These are phyloP conservation scores for Saccharomycopsis schoenii DNA, from an alignment of 805 yeast species.

Conservation along the genomic window DNA sequence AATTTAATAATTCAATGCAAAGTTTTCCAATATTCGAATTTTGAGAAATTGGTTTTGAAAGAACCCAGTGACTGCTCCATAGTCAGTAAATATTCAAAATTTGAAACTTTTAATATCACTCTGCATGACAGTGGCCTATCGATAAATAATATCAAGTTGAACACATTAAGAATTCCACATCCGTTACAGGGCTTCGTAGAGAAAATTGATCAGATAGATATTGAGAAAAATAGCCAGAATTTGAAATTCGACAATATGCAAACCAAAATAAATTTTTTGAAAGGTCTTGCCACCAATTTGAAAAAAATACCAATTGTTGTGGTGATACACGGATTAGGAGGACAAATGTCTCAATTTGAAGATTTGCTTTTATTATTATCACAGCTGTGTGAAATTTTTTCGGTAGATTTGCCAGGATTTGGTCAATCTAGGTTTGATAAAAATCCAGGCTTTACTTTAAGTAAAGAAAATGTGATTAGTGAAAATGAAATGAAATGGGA, in stretches of 20 bases:
- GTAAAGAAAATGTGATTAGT: slow-evolving; percentile 12
- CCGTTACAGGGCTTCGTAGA: slow-evolving; percentile 28
- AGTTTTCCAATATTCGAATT: slow-evolving; percentile 18
- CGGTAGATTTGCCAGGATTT: slow-evolving; percentile 83
- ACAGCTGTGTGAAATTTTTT: slow-evolving; percentile 51
- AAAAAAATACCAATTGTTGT: slow-evolving; percentile 48
- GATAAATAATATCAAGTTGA: slow-evolving; percentile 29
- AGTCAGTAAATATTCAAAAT: slow-evolving; percentile 36
- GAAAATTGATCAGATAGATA: slow-evolving; percentile 4
- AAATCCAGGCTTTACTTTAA: slow-evolving; percentile 7
- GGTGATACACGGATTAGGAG: slow-evolving; percentile 84
- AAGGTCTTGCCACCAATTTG: slow-evolving; percentile 21
- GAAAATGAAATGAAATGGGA: slow-evolving; percentile 2
- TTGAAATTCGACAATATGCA: slow-evolving; percentile 8
- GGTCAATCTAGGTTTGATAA: slow-evolving; percentile 33
- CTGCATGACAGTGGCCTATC: slow-evolving; percentile 4
- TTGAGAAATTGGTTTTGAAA: slow-evolving; percentile 34
- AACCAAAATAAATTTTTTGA: slow-evolving; percentile 5
- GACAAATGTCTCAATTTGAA: slow-evolving; percentile 80
- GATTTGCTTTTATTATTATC: slow-evolving; percentile 49
- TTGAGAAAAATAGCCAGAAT: slow-evolving; percentile 9
- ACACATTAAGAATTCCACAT: slow-evolving; percentile 39
- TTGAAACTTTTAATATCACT: slow-evolving; percentile 30
- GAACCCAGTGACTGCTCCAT: slow-evolving; percentile 50
- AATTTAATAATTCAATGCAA: background rate